Conservation (phyloP, 176 grass and related monocot species). For the Ensete glaucum region DNA sequence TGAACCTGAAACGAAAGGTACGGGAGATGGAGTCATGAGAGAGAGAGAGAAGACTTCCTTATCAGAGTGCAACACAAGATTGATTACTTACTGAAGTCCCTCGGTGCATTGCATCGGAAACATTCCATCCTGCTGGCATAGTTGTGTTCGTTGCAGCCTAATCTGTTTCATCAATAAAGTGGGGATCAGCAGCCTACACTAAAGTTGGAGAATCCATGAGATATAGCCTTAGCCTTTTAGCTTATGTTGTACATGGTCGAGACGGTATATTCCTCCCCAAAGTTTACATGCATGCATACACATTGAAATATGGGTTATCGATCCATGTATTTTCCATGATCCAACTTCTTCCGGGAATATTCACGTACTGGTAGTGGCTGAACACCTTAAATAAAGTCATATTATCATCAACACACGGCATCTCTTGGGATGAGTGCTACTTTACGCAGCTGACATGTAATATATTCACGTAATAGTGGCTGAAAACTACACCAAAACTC, state of each 20-base stretch:
- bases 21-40: not conserved
- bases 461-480: not conserved
- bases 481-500: not conserved
- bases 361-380: not conserved
- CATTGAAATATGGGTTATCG: not conserved
- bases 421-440: not conserved
- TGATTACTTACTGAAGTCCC: constrained; percentile 21
- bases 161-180: constrained; percentile 29
- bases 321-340: not conserved
- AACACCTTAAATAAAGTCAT: not conserved
- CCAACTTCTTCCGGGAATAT: not conserved
- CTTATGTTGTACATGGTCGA: not conserved
- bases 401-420: constrained; percentile 1
- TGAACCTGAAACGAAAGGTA: not conserved
- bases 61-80: not conserved
- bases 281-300: not conserved
- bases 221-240: too few species aligned
- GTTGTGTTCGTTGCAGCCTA: constrained; percentile 88
- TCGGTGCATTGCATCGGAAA: constrained; percentile 60
- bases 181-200: not conserved
- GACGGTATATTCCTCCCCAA: constrained; percentile 5
- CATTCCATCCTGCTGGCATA: constrained; percentile 84
- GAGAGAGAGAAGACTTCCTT: not conserved
- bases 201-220: too few species aligned
- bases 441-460: not conserved